phyloP scores from a whole-genome alignment of 345 rosid species.

The Combretum micranthum region DNA sequence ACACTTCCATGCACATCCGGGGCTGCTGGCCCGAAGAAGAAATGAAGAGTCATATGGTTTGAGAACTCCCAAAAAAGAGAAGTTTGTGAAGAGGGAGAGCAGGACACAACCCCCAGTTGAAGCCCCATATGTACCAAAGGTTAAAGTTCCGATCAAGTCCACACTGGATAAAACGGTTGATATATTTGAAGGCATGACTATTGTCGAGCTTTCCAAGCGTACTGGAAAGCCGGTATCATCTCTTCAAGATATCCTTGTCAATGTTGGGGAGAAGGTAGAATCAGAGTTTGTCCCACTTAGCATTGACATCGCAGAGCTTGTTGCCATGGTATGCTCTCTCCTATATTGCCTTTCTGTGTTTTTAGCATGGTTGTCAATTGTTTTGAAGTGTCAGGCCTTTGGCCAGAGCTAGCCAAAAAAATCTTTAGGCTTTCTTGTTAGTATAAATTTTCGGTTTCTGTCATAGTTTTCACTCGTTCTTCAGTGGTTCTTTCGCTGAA shows the following conservation, averaged over 20 bases:
- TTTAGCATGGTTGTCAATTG: not conserved
- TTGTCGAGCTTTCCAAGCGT: slow-evolving; percentile 70
- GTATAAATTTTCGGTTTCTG: too few species aligned
- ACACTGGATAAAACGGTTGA: slow-evolving; percentile 54
- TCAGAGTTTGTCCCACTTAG: slow-evolving; percentile 77
- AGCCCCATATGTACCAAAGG: slow-evolving; percentile 68
- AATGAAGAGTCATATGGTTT: slow-evolving; percentile 38
- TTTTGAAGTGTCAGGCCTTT: not conserved
- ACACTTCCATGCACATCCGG: slow-evolving; percentile 52
- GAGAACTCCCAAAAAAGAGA: slow-evolving; percentile 41
- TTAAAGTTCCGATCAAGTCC: slow-evolving; percentile 35
- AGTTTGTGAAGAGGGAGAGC: slow-evolving; percentile 44
- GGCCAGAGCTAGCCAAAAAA: too few species aligned
- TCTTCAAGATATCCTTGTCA: slow-evolving; percentile 60
- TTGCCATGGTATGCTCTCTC: slow-evolving; percentile 58
- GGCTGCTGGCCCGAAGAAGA: slow-evolving; percentile 37
- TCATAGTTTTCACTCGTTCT: too few species aligned
- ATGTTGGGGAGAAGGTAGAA: slow-evolving; percentile 68
- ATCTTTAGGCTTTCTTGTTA: too few species aligned
- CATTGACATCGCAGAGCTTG: slow-evolving; percentile 76
- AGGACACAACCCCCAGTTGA: slow-evolving; percentile 58
- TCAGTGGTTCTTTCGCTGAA: too few species aligned
- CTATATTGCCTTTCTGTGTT: not conserved
- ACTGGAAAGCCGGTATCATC: slow-evolving; percentile 47
- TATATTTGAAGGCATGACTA: slow-evolving; percentile 81